Evolutionary conservation across 805 yeast genomes (phyloP), one percentile per base, ranked within the genome.

Genomic region (Komagataella mondaviorum): DNA sequence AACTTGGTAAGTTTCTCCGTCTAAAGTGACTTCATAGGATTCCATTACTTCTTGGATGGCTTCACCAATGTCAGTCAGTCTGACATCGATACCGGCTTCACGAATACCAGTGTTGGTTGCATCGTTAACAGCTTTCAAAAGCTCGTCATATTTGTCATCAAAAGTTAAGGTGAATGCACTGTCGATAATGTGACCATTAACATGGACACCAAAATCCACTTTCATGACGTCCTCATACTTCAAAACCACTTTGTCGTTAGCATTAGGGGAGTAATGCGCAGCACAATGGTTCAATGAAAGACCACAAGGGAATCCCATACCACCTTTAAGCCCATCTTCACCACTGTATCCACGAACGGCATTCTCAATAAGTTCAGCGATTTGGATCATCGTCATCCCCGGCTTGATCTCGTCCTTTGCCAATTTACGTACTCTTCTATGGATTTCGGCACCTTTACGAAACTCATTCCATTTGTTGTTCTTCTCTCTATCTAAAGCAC

Each of bases 281-380:
- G 99, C 99, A 63, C 88, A 83, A 63, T 89, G 86, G 68, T 93
- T 93, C 56, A 91, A 67, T 1, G 96, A 88, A 45, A 93, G 76
- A 53, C 99, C 99, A n/a, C 97, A 89, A 49, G 99, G 99, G 76
- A 93, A 93, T 5, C 98, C 99, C 60, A 90, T 80, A 45, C 99
- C 99, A 16, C 88, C 93, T 54, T 77, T 73, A 30, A 77, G 75
- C 46, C 80, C 74, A 59, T 81, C 84, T 49, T 83, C 84, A 46
- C 76, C 84, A 14, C 89, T 76, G 59, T 83, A 80, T 4, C 81
- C 77, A 59, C 98, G 76, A 6, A 86, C 85, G 0, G 91, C 78
- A 62, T 88, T 79, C 67, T 93, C 99, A 59, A 93, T 85, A 54
- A 82, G 72, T 63, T 93, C 88, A 10, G 96, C 96, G 58, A 93